Evolutionary conservation across 208 protist genomes (phyloP), one percentile per base, ranked within the genome.

Genomic region (Pavlovales sp.): DNA sequence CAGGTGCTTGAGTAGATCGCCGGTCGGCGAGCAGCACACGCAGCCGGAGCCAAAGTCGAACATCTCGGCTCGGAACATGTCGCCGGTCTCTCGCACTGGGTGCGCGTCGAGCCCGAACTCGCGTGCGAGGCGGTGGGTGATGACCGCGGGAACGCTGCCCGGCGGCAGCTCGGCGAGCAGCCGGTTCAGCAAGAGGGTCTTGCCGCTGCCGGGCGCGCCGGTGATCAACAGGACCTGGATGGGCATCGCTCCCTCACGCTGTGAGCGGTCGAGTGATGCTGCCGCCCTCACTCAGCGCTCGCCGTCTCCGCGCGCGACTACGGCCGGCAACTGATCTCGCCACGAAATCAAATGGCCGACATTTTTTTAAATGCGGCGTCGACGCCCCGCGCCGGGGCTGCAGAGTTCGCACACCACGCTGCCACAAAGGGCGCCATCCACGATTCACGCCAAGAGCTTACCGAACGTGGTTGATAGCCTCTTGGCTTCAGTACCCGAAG

Each of bases 301-400:
- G 30, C 5, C 32, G 67, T 94, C 85, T 82, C 22, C 28, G 90
- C 86, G 39, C 40, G 89, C 30, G 38, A 84, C 30, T 98, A 97
- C 90, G 97, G 96, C 78, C 95, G 94, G 78, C 95, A 97, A 90
- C 92, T 98, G n/a, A n/a, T n/a, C n/a, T n/a, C n/a, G n/a, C n/a
- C n/a, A n/a, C n/a, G n/a, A n/a, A n/a, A n/a, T n/a, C n/a, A n/a
- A n/a, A n/a, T n/a, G n/a, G n/a, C n/a, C n/a, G n/a, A n/a, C n/a
- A n/a, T n/a, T n/a, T n/a, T n/a, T n/a, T n/a, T n/a, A n/a, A n/a
- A n/a, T n/a, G n/a, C n/a, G n/a, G n/a, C n/a, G n/a, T n/a, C n/a
- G n/a, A n/a, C n/a, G n/a, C n/a, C n/a, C n/a, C n/a, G n/a, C n/a
- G n/a, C n/a, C n/a, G n/a, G n/a, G n/a, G n/a, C n/a, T n/a, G n/a